phyloP scores from a whole-genome alignment of 2,329 filamentous ascomycete genomes.

The Fusarium ramigenum region DNA sequence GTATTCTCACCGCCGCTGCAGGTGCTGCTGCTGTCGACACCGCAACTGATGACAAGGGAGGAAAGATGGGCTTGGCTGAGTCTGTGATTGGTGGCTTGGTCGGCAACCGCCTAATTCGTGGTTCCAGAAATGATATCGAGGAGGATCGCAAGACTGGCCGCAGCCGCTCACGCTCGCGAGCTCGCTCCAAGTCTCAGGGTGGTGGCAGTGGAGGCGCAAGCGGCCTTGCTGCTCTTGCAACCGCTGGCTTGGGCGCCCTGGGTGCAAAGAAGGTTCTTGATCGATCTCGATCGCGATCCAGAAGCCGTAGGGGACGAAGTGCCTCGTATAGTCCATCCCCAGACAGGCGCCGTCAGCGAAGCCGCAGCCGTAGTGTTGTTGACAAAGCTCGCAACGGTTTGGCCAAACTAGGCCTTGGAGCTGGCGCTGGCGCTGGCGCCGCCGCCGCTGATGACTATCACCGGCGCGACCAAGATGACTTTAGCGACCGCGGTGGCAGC shows the following conservation, averaged over 20 bases:
- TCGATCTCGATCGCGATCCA: slow-evolving; percentile 65
- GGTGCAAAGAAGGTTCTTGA: slow-evolving; percentile 68
- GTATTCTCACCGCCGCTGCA: slow-evolving; percentile 85
- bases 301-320: slow-evolving; percentile 62
- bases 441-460: slow-evolving; percentile 50
- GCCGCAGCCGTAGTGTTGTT: slow-evolving; percentile 73
- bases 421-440: slow-evolving; percentile 50
- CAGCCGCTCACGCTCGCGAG: slow-evolving; percentile 75
- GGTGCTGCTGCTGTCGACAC: slow-evolving; percentile 89
- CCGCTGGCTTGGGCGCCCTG: slow-evolving; percentile 68
- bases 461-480: slow-evolving; percentile 56
- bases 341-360: slow-evolving; percentile 55
- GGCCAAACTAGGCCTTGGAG: slow-evolving; percentile 69
- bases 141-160: slow-evolving; percentile 68
- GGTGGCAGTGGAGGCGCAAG: slow-evolving; percentile 52
- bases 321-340: slow-evolving; percentile 56
- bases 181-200: slow-evolving; percentile 62
- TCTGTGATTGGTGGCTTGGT: slow-evolving; percentile 89
- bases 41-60: slow-evolving; percentile 75
- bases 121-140: slow-evolving; percentile 73
- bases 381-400: slow-evolving; percentile 69
- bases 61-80: slow-evolving; percentile 85
- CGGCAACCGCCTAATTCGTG: slow-evolving; percentile 86
- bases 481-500: slow-evolving; percentile 53
- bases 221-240: slow-evolving; percentile 70